Base-by-base conservation (phyloP, 768 basidiomycete species). In the Russula sp. region DNA sequence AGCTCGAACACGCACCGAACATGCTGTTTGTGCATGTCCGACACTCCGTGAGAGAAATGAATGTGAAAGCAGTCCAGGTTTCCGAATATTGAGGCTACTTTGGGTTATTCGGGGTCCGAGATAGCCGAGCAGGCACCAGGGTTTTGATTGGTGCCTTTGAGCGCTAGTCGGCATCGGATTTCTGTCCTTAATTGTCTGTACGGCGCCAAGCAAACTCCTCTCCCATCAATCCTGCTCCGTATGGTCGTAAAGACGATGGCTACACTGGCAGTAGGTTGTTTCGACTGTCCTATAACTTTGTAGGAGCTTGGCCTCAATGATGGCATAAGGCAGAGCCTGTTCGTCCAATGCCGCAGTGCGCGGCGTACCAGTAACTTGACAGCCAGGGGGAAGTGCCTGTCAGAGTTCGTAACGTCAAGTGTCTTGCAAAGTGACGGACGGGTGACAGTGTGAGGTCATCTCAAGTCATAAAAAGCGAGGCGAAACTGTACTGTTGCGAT, bases 331-430 rank as follows among this genome's bases (percentile, higher is more conserved):
- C 18, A 10, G 3, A 46, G 81, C 89, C 53, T 84, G 88, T 67
- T 73, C 89, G 14, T 55, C 62, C 67, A 84, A 85, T 76, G 89
- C 89, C 75, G 87, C 87, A 1, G 83, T 24, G 24, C 24, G 14
- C 22, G 11, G 49, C 24, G 9, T 16, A 13, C 13, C 22, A 80
- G 56, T 88, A 86, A 87, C 88, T 86, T 70, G 81, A 81, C 0
- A 79, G 81, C 0, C 79, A 83, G 63, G 81, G 88, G 87, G 80
- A 87, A 85, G 69, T 18, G 71, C 14, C 26, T 26, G 6, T 18
- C 28, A 26, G 3, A 36, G 13, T 10, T 34, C 10, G 20, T 22
- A 26, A 22, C 24, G 13, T 30, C 28, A 30, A 46, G 46, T 14
- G 49, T 2, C 6, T 40, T 40, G 38, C 38, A 14, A 7, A 40